Evolutionary conservation across 2,329 filamentous ascomycete genomes (phyloP).

Genomic region (Neopestalotiopsis sp.): DNA sequence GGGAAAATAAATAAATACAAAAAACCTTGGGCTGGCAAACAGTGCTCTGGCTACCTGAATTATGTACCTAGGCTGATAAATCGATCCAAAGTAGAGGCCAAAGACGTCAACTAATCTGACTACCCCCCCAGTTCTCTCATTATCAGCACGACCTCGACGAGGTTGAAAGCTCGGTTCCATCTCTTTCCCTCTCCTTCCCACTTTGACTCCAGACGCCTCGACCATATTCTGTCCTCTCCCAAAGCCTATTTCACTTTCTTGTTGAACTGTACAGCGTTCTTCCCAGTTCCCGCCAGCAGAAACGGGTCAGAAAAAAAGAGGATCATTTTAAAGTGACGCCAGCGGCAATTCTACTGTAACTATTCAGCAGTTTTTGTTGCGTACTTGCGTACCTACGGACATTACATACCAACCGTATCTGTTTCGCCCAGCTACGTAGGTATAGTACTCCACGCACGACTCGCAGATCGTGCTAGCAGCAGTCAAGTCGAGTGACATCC

Average conservation of each 20-base stretch:
- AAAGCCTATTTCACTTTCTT: neutral
- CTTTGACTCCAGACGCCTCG: slow-evolving; percentile 3
- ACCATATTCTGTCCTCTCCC: slow-evolving; percentile 9
- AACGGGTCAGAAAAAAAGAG: neutral
- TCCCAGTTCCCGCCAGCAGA: neutral
- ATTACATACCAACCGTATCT: neutral
- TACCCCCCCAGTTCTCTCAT: slow-evolving; percentile 3
- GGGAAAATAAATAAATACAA: neutral
- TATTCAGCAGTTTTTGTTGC: neutral
- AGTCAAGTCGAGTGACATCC: neutral
- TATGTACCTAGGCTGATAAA: slow-evolving; percentile 18
- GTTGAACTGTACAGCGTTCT: slow-evolving; percentile 5
- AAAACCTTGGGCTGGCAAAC: neutral
- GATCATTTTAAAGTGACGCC: neutral
- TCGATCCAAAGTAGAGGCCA: slow-evolving; percentile 8
- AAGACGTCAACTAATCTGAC: neutral
- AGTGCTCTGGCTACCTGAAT: neutral
- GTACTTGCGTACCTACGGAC: neutral
- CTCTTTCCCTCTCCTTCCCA: slow-evolving; percentile 5
- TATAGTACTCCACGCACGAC: neutral
- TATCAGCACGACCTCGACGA: neutral
- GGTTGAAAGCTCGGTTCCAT: slow-evolving; percentile 9
- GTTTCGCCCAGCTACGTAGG: neutral
- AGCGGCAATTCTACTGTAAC: neutral
- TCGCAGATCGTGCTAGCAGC: slow-evolving; percentile 8